Evolutionary conservation across 345 rosid genomes (phyloP).

Genomic region (Syzygium grande): DNA sequence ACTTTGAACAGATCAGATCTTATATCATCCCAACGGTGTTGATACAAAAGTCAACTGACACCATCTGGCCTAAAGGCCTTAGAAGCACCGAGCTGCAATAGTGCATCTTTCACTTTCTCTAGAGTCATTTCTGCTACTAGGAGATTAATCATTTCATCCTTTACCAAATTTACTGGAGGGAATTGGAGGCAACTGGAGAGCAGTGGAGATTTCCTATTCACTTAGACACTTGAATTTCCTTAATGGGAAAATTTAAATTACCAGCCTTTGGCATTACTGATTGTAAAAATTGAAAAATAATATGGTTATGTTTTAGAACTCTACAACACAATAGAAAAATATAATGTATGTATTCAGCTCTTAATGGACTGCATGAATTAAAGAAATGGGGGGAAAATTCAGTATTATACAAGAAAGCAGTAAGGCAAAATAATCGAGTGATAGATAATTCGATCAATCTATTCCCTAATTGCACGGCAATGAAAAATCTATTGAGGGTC

Average conservation of each 20-base stretch:
- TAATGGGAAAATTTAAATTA: not conserved
- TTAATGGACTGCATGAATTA: not conserved
- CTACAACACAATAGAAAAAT: not conserved
- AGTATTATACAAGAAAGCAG: too few relatives aligned
- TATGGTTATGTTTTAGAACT: not conserved
- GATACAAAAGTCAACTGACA: not conserved
- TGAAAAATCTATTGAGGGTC: too few relatives aligned
- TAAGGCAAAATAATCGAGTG: too few relatives aligned
- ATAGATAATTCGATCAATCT: too few relatives aligned
- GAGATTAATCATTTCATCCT: not conserved
- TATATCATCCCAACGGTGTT: rapidly evolving
- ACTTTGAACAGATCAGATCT: too few relatives aligned
- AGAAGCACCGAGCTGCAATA: too few relatives aligned
- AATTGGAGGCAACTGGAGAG: not conserved
- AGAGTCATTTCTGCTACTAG: too few relatives aligned
- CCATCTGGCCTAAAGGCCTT: too few relatives aligned
- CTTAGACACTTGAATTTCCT: not conserved
- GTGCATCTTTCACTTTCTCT: too few relatives aligned
- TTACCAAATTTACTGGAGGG: not conserved
- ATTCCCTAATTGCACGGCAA: too few relatives aligned
- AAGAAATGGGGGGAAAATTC: not conserved
- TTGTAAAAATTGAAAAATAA: not conserved
- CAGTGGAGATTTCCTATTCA: not conserved
- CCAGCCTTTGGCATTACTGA: not conserved
- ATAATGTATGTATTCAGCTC: not conserved